A percentile compares a stretch with the other conserved stretches of the same genome.
These are phyloP conservation scores for Lodderomyces elongisporus DNA, from an alignment of 1,139 yeast genomes.

Conservation along the genomic window DNA sequence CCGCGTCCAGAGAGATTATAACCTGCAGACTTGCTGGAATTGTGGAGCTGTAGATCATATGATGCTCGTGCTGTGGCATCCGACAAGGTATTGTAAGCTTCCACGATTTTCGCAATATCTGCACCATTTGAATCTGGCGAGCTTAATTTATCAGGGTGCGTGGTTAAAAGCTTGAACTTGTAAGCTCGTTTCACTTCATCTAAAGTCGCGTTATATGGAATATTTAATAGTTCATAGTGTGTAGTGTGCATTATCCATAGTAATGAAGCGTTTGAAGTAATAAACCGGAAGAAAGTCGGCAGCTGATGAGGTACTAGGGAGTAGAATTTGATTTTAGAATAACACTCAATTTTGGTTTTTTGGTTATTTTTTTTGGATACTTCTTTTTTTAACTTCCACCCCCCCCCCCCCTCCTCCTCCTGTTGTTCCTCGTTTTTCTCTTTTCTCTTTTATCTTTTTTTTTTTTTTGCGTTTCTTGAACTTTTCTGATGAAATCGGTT, in stretches of 20 bases:
- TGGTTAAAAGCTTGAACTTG: slow-evolving; percentile 46
- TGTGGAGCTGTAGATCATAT: slow-evolving; percentile 46
- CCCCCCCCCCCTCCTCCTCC: neutral
- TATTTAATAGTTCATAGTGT: slow-evolving; percentile 52
- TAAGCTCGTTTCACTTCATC: slow-evolving; percentile 58
- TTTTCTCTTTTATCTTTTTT: no score
- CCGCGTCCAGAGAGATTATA: slow-evolving; percentile 57
- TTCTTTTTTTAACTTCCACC: no score
- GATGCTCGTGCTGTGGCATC: slow-evolving; percentile 32
- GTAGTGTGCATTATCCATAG: slow-evolving; percentile 14
- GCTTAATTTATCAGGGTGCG: slow-evolving; percentile 72
- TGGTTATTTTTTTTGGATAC: no score
- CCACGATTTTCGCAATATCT: slow-evolving; percentile 30
- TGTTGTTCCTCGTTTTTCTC: no score
- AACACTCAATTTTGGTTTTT: no score
- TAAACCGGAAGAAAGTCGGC: no score
- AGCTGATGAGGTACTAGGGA: no score
- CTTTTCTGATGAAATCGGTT: no score
- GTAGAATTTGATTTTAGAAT: no score
- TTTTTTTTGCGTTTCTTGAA: no score
- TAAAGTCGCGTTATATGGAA: slow-evolving; percentile 16
- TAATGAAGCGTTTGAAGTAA: no score
- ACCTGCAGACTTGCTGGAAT: slow-evolving; percentile 42
- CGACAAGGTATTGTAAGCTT: slow-evolving; percentile 55
- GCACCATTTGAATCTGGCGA: no score